Conservation (phyloP, 441 rosid genomes). For the Euphorbia corollata region DNA sequence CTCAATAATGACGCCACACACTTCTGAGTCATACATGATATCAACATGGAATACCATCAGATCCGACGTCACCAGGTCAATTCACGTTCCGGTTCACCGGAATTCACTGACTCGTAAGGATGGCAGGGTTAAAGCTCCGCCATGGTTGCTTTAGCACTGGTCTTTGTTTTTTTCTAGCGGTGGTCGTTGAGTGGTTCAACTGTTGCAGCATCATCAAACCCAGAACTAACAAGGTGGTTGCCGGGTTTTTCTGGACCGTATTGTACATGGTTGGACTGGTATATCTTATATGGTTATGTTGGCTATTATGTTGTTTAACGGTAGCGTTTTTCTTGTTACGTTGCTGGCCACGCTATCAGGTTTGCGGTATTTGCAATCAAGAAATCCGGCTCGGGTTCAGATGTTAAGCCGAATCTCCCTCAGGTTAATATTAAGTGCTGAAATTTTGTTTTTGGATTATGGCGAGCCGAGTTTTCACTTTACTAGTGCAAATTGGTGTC, state of each 20-base stretch:
- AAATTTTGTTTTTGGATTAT: not conserved
- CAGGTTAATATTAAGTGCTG: slow-evolving; percentile 13
- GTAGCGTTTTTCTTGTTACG: slow-evolving; percentile 49
- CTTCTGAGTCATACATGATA: too few relatives aligned
- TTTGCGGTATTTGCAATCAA: slow-evolving; percentile 33
- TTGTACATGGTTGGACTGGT: slow-evolving; percentile 31
- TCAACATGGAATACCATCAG: too few relatives aligned
- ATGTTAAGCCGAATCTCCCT: slow-evolving; percentile 24
- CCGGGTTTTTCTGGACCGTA: slow-evolving; percentile 37
- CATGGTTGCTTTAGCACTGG: slow-evolving; percentile 59
- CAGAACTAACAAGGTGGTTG: slow-evolving; percentile 31
- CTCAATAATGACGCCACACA: too few relatives aligned
- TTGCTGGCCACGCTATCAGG: slow-evolving; percentile 44
- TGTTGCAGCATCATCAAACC: slow-evolving; percentile 30
- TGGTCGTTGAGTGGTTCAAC: slow-evolving; percentile 49
- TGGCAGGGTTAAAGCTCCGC: slow-evolving; percentile 60
- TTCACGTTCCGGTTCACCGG: too few relatives aligned
- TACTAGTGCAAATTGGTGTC: too few relatives aligned
- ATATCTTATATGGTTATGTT: slow-evolving; percentile 48
- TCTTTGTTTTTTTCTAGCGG: slow-evolving; percentile 54
- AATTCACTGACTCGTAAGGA: too few relatives aligned
- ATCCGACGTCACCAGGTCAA: too few relatives aligned
- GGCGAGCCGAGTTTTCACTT: too few relatives aligned
- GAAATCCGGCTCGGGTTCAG: slow-evolving; percentile 19
- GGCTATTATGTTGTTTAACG: slow-evolving; percentile 52